Base-by-base conservation (phyloP, 805 yeast genomes). In the Martiniozyma abietophila region DNA sequence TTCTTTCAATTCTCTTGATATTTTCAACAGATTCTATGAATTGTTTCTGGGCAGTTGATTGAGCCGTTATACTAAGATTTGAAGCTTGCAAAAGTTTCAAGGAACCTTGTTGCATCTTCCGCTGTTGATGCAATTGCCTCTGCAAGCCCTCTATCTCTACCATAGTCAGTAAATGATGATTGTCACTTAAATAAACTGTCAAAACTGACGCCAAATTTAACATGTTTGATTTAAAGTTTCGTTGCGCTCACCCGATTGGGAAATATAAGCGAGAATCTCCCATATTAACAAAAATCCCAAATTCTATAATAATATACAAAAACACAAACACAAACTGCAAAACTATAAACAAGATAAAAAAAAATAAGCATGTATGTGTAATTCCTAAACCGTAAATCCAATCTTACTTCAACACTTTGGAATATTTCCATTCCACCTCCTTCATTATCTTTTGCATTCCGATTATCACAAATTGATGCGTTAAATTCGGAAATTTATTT, bases 391-490 rank as follows among this genome's bases (percentile, higher is more conserved):
- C 14, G 14, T 14, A n/a, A 9, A 18, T 19, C 15, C 9, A 17
- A 14, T 18, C n/a, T 45, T 53, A 64, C 15, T 68, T 73, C n/a
- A 72, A 47, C 18, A 67, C 59, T 40, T 66, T 66, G 23, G 73
- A 64, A 43, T 72, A 73, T 38, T 67, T 65, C 16, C 40, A 47
- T 47, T 73, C 85, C 8, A 83, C 80, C 46, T 83, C 77, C 30
- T 71, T 74, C 9, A 83, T 83, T 36, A 85, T 46, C 39, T 74
- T 71, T 48, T 85, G 95, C 33, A 92, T 61, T 2, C 78, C 72
- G 10, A 80, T 70, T 32, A 88, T 80, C 0, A 77, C 74, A 41
- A 73, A 62, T 53, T 85, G 89, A 51, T 92, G 96, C 0, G 95
- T 80, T 39, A 82, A 67, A 26, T 81, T 76, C 0, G 98, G 98